phyloP scores from a whole-genome alignment of 257 asterid species.

The Jasminum sambac region DNA sequence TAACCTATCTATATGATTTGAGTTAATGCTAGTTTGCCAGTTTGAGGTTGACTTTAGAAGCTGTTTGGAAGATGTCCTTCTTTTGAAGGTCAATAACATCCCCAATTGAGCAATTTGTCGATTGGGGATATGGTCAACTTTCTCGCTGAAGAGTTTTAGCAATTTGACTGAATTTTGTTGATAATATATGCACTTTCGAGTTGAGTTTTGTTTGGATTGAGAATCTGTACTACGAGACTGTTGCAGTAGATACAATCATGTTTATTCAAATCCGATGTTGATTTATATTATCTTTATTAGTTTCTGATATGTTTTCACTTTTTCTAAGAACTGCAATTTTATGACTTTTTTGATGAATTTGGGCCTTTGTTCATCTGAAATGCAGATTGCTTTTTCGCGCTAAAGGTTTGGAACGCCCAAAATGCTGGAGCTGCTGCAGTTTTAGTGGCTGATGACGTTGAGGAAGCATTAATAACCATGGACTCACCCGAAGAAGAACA shows the following conservation, averaged over 20 bases:
- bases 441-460: slow-evolving; percentile 71
- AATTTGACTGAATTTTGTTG: neutral
- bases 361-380: slow-evolving; percentile 16
- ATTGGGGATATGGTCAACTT: slow-evolving; percentile 15
- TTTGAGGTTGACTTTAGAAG: slow-evolving; percentile 23
- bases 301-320: slow-evolving; percentile 3
- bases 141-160: slow-evolving; percentile 12
- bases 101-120: slow-evolving; percentile 15
- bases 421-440: slow-evolving; percentile 97
- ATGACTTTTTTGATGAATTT: slow-evolving; percentile 13
- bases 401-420: slow-evolving; percentile 96
- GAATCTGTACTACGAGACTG: neutral
- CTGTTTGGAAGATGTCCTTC: neutral
- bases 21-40: slow-evolving; percentile 4
- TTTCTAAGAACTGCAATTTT: slow-evolving; percentile 1
- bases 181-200: neutral
- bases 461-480: slow-evolving; percentile 84
- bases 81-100: neutral
- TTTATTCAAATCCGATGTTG: slow-evolving; percentile 12
- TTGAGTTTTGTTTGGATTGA: neutral
- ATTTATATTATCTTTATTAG: slow-evolving; percentile 2
- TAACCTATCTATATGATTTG: neutral
- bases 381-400: slow-evolving; percentile 90
- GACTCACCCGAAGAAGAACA: slow-evolving; percentile 79
- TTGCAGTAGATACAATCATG: neutral